phyloP scores from a whole-genome alignment of 768 basidiomycete species.

The Tricholoma terreum region DNA sequence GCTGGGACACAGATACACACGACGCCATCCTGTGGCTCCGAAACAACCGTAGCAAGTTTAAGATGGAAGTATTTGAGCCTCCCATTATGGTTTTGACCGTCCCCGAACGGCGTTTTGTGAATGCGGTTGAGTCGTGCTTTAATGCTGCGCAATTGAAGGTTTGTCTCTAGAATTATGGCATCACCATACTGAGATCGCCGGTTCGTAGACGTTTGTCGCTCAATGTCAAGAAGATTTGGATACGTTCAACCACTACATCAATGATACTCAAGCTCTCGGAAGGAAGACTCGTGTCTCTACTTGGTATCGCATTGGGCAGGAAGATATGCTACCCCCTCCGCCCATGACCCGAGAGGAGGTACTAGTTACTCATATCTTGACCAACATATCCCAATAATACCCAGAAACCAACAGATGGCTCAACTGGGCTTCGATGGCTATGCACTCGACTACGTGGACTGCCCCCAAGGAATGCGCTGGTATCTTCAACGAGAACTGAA shows the following conservation, averaged over 20 bases:
- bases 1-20: conserved; percentile 57
- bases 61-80: conserved; percentile 84
- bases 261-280: conserved; percentile 58
- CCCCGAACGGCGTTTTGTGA: conserved; percentile 56
- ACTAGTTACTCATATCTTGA: background rate
- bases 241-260: conserved; percentile 61
- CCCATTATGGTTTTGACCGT: conserved; percentile 71
- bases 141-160: conserved; percentile 61
- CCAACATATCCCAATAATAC: background rate
- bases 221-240: conserved; percentile 82
- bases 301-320: conserved; percentile 58
- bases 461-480: conserved; percentile 68
- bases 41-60: conserved; percentile 60
- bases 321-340: conserved; percentile 37
- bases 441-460: conserved; percentile 77
- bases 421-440: conserved; percentile 74
- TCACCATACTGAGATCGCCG: background rate
- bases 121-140: conserved; percentile 76
- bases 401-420: conserved; percentile 44
- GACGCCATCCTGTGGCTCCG: conserved; percentile 75
- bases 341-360: conserved; percentile 66
- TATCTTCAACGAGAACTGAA: conserved; percentile 63
- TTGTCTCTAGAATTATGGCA: conserved; percentile 13
- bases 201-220: conserved; percentile 75
- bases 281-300: conserved; percentile 54